Evolutionary conservation across 2,329 filamentous ascomycete genomes (phyloP).

Genomic region (Neonectria sp.): DNA sequence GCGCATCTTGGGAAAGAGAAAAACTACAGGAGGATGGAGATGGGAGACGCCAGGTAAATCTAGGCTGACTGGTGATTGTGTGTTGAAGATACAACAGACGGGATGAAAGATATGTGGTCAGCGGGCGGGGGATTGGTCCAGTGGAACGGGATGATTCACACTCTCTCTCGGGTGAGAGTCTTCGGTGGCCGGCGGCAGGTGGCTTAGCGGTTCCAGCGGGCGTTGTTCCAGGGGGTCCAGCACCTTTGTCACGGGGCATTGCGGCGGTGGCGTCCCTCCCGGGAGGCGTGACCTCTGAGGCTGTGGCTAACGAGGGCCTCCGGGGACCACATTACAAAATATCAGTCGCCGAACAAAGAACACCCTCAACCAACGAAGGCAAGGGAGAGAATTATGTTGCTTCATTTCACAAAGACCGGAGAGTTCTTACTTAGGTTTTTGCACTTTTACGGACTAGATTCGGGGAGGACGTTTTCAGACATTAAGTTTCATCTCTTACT

Average conservation of each 20-base stretch:
- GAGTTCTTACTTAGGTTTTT: no score
- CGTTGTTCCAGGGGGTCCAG: constrained; percentile 13
- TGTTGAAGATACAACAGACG: neutral
- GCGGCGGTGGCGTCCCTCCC: neutral
- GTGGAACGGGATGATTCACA: constrained; percentile 16
- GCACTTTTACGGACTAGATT: neutral
- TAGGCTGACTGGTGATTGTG: constrained; percentile 1
- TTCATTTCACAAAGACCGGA: neutral
- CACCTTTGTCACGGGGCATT: neutral
- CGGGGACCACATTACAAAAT: neutral
- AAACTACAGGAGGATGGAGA: neutral
- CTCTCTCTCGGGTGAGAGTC: neutral
- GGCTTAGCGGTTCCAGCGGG: constrained; percentile 16
- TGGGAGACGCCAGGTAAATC: neutral
- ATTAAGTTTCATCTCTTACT: neutral
- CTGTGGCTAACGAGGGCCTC: constrained; percentile 1
- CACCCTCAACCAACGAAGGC: neutral
- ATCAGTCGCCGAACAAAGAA: neutral
- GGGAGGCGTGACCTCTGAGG: neutral
- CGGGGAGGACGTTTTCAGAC: neutral
- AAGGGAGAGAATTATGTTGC: neutral
- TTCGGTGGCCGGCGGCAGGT: constrained; percentile 1
- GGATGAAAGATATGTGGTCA: neutral
- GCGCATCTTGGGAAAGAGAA: constrained; percentile 4
- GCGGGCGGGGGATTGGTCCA: neutral